phyloP scores from a whole-genome alignment of 2,329 filamentous ascomycete species.

The Fusarium torulosum region DNA sequence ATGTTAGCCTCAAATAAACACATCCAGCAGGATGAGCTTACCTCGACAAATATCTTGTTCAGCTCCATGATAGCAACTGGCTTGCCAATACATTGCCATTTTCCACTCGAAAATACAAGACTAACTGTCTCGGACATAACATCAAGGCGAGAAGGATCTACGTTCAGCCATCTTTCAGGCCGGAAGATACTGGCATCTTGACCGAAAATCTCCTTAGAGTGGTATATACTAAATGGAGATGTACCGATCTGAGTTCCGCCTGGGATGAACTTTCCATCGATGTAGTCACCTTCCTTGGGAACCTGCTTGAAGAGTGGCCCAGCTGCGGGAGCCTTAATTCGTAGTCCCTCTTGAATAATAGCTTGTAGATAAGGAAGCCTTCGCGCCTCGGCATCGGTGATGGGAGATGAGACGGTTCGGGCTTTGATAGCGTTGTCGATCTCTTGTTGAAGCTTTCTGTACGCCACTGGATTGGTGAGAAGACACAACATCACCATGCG shows the following conservation, averaged over 20 bases:
- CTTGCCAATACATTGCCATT: constrained; percentile 56
- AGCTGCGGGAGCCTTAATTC: constrained; percentile 60
- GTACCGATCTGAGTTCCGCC: constrained; percentile 50
- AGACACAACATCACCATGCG: constrained; percentile 65
- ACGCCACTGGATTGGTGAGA: constrained; percentile 62
- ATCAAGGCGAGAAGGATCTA: constrained; percentile 45
- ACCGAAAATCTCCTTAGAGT: constrained; percentile 51
- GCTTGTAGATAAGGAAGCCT: constrained; percentile 63
- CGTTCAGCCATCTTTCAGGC: constrained; percentile 56
- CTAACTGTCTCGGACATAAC: constrained; percentile 53
- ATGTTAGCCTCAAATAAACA: not conserved
- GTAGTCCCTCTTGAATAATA: constrained; percentile 62
- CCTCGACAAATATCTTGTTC: constrained; percentile 57
- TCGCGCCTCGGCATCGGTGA: constrained; percentile 53
- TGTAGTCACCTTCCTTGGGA: constrained; percentile 46
- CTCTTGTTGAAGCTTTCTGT: constrained; percentile 62
- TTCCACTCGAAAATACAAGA: constrained; percentile 55
- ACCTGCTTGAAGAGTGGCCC: constrained; percentile 53
- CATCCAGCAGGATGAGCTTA: constrained; percentile 36
- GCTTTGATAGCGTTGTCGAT: constrained; percentile 61
- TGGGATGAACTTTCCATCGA: constrained; percentile 56
- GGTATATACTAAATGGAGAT: constrained; percentile 51
- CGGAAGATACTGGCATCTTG: constrained; percentile 51
- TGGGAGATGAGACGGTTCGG: constrained; percentile 26
- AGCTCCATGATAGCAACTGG: constrained; percentile 55